These are phyloP conservation scores for Aspergillus luchuensis DNA, from an alignment of 2,329 filamentous ascomycete species.

Conservation along the genomic window DNA sequence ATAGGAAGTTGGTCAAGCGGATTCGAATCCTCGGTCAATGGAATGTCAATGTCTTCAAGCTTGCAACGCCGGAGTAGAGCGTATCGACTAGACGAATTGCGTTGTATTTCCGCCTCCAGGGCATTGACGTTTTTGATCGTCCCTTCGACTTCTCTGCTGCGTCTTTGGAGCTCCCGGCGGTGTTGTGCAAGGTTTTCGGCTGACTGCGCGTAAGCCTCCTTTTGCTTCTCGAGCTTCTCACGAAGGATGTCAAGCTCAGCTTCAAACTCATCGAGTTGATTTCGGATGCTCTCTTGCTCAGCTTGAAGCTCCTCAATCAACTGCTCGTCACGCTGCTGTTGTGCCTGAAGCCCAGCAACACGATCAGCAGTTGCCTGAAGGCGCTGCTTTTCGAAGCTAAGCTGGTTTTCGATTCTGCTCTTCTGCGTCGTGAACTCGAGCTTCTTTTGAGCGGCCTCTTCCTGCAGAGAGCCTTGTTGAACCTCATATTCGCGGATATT, in stretches of 20 bases:
- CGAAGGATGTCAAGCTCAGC: conserved; percentile 76
- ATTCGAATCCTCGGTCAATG: conserved; percentile 70
- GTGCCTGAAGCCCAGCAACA: conserved; percentile 67
- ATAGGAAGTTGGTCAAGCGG: conserved; percentile 80
- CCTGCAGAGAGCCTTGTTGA: conserved; percentile 87
- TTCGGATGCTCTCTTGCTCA: conserved; percentile 74
- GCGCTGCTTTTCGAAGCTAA: conserved; percentile 68
- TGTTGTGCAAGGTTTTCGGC: conserved; percentile 76
- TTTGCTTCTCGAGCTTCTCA: conserved; percentile 70
- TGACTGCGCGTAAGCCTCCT: conserved; percentile 67
- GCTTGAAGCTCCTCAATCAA: conserved; percentile 70
- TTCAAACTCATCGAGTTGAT: conserved; percentile 69
- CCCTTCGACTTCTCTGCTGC: conserved; percentile 78
- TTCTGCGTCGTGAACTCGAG: conserved; percentile 82
- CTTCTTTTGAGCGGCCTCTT: conserved; percentile 84
- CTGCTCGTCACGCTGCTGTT: conserved; percentile 65
- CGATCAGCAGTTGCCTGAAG: conserved; percentile 70
- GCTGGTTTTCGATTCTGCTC: conserved; percentile 61
- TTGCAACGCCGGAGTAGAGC: conserved; percentile 84
- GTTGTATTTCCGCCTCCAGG: conserved; percentile 84
- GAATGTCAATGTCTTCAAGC: conserved; percentile 87
- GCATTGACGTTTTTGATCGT: conserved; percentile 72
- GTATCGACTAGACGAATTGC: conserved; percentile 81
- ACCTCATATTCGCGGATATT: conserved; percentile 92
- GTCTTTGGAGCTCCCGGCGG: conserved; percentile 77